Evolutionary conservation across 768 basidiomycete genomes (phyloP).

Genomic region (Kwoniella pini): DNA sequence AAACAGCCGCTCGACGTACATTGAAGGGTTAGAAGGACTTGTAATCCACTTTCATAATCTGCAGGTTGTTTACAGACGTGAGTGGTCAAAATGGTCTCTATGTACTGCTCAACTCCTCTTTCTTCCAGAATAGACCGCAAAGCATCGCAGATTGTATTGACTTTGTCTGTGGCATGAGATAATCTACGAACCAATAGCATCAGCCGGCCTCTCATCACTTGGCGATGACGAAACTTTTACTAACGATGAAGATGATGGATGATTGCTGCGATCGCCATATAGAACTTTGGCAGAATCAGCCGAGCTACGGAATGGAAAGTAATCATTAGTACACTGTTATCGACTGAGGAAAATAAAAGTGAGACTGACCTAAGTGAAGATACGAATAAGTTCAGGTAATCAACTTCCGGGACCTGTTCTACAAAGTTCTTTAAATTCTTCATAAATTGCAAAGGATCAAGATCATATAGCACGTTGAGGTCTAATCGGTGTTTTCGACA

Average conservation of each 20-base stretch:
- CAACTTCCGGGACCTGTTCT: slow-evolving; percentile 82
- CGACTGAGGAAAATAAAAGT: neutral
- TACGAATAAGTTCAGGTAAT: slow-evolving; percentile 89
- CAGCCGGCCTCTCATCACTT: neutral
- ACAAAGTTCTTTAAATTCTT: slow-evolving; percentile 67
- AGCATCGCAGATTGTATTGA: slow-evolving; percentile 73
- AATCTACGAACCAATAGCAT: neutral
- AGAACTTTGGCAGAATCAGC: slow-evolving; percentile 16
- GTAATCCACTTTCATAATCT: slow-evolving; percentile 81
- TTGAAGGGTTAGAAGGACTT: slow-evolving; percentile 72
- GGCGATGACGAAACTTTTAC: neutral
- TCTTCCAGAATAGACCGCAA: slow-evolving; percentile 71
- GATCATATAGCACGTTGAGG: slow-evolving; percentile 81
- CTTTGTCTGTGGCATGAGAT: slow-evolving; percentile 49
- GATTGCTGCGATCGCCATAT: slow-evolving; percentile 9
- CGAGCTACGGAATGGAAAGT: neutral
- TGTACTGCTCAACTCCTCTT: slow-evolving; percentile 70
- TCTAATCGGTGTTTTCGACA: slow-evolving; percentile 94
- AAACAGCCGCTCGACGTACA: slow-evolving; percentile 58
- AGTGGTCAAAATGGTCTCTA: slow-evolving; percentile 88
- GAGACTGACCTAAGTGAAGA: slow-evolving; percentile 71
- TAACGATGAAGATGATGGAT: slow-evolving; percentile 14
- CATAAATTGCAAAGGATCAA: slow-evolving; percentile 70
- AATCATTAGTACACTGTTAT: neutral
- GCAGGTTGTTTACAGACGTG: slow-evolving; percentile 89